Evolutionary conservation across 73 alveolate genomes (phyloP).

Genomic region (Paramecium primaurelia): DNA sequence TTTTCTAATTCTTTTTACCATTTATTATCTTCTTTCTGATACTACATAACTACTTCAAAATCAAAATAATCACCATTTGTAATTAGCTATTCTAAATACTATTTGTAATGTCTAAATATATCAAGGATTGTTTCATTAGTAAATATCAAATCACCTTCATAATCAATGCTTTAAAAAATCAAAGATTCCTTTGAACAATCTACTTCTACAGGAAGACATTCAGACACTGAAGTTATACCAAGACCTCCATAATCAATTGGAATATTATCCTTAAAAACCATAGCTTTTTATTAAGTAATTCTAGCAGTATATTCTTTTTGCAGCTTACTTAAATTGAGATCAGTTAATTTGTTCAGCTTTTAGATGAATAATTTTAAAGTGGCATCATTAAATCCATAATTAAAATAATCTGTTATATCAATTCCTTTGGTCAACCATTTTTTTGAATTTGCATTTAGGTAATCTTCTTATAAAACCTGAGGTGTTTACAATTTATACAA

Average conservation of each 20-base stretch:
- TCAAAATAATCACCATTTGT: background rate
- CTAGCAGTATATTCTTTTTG: background rate
- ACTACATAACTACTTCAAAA: background rate
- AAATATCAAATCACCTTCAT: background rate
- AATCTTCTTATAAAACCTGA: background rate
- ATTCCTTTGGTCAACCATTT: constrained; percentile 3
- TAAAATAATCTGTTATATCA: constrained; percentile 42
- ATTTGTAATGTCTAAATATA: background rate
- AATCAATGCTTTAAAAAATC: background rate
- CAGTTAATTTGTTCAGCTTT: background rate
- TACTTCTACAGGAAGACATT: background rate
- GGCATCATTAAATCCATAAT: constrained; percentile 50
- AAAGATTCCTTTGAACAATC: background rate
- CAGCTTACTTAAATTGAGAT: background rate
- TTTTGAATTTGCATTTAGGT: background rate
- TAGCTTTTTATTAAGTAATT: background rate
- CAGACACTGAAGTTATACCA: background rate
- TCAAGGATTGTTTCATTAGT: constrained; percentile 2
- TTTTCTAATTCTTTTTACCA: background rate
- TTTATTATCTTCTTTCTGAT: background rate
- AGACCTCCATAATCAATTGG: constrained; percentile 43
- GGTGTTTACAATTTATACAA: constrained; percentile 27
- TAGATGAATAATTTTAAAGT: background rate
- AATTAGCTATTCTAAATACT: background rate
- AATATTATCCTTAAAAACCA: constrained; percentile 11